Base-by-base conservation (phyloP, 2,329 filamentous ascomycete genomes). In the Botrytis byssoidea region DNA sequence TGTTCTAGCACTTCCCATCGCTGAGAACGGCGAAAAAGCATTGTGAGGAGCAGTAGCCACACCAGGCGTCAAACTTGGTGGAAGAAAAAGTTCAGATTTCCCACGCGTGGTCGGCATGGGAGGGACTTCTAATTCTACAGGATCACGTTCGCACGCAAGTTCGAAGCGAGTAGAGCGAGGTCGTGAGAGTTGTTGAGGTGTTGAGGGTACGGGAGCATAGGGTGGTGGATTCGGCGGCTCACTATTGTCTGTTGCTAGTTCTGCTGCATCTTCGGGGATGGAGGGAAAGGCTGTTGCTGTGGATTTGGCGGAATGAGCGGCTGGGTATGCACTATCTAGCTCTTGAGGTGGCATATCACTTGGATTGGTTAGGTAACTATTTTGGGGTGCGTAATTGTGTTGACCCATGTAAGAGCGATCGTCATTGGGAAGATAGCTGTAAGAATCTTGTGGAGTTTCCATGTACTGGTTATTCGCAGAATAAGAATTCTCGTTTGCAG, bases 91-190 rank as follows among this genome's bases (percentile, higher is more conserved):
- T 18, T 71, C 59, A 0, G 57, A 64, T 44, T 63, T 60, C 3
- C 57, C 51, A 7, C 57, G 35, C 4, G 48, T 60, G 14, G n/a
- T 70, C 40, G 46, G 25, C 12, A 32, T 29, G 3, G 48, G 51
- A 14, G 67, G 67, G n/a, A 70, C 67, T 32, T 59, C 48, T 70
- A 70, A 35, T 59, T 70, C 67, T 18, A 70, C 57, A 37, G 57
- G 42, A 10, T 63, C 69, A 37, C 69, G 69, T 32, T 63, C 57
- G 12, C 42, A 63, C 3, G 67, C 20, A 12, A 59, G 69, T 40
- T 71, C 57, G 10, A 71, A 71, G 16, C 57, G 57, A 14, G 69
- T 61, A 20, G 69, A 71, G 22, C 69, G 57, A 22, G 69, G 69
- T 32, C 69, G 57, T 3, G 69, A 63, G 48, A 51, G 18, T 40